Conservation (phyloP, 2,329 filamentous ascomycete genomes). For the Hirsutella minnesotensis region DNA sequence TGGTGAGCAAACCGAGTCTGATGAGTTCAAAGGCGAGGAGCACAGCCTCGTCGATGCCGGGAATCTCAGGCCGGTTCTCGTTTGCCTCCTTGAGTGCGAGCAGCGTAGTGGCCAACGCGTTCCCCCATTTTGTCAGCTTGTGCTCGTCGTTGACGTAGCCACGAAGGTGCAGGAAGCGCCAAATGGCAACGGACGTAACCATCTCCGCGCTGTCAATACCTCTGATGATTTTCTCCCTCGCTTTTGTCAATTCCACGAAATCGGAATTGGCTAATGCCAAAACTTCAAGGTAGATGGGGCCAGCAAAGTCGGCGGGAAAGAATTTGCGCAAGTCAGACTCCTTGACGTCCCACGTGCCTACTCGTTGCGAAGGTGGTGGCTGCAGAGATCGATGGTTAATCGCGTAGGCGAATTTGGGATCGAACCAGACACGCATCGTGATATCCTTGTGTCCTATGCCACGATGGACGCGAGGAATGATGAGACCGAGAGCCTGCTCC, state of each 20-base stretch:
- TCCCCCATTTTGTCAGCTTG: constrained; percentile 73
- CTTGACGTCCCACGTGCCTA: constrained; percentile 61
- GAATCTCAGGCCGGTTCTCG: constrained; percentile 28
- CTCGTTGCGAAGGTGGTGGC: constrained; percentile 33
- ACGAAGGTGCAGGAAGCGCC: constrained; percentile 80
- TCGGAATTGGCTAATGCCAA: constrained; percentile 55
- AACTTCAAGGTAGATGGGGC: constrained; percentile 45
- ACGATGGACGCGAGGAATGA: constrained; percentile 69
- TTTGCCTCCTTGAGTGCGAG: constrained; percentile 45
- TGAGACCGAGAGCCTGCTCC: constrained; percentile 63
- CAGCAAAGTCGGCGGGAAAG: constrained; percentile 28
- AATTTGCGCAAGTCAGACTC: constrained; percentile 39
- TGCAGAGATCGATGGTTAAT: constrained; percentile 47
- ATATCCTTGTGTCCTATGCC: constrained; percentile 76
- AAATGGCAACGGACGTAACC: constrained; percentile 60
- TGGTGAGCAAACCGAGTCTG: constrained; percentile 65
- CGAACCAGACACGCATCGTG: constrained; percentile 74
- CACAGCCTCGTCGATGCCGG: constrained; percentile 59
- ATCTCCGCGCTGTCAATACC: constrained; percentile 57
- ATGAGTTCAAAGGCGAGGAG: constrained; percentile 80
- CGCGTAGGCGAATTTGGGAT: constrained; percentile 53
- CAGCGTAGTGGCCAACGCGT: constrained; percentile 61
- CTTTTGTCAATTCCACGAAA: constrained; percentile 58
- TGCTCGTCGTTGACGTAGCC: constrained; percentile 74
- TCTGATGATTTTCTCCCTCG: constrained; percentile 43